phyloP scores from a whole-genome alignment of 1,139 yeast species.

The Suhomyces anneliseae region DNA sequence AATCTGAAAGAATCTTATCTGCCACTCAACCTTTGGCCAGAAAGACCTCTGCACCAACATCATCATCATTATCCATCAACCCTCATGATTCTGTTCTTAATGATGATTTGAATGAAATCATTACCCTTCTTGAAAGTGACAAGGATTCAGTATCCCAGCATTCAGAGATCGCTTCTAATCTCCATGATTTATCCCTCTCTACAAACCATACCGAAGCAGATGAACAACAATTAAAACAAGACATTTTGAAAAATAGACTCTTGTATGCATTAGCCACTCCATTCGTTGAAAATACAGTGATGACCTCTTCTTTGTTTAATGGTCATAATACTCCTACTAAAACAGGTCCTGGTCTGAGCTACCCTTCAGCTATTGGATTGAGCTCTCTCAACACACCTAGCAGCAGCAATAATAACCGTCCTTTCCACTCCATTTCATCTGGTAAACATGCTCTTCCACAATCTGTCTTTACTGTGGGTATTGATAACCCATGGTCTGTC shows the following conservation, averaged over 20 bases:
- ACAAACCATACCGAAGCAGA: constrained; percentile 21
- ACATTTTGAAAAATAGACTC: constrained; percentile 50
- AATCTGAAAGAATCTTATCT: constrained; percentile 6
- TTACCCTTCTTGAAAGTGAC: constrained; percentile 43
- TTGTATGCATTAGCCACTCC: constrained; percentile 75
- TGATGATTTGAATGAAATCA: constrained; percentile 47
- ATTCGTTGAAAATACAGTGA: constrained; percentile 56
- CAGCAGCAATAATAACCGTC: constrained; percentile 29
- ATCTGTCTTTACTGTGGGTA: constrained; percentile 80
- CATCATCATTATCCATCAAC: background rate
- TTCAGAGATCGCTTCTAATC: constrained; percentile 49
- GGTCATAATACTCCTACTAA: constrained; percentile 14
- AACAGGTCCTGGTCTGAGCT: constrained; percentile 5
- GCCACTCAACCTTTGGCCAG: background rate
- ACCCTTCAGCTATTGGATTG: constrained; percentile 32
- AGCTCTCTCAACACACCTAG: constrained; percentile 20
- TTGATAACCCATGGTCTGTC: constrained; percentile 75
- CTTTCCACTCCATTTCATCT: constrained; percentile 61
- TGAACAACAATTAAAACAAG: constrained; percentile 31
- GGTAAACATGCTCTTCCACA: constrained; percentile 71
- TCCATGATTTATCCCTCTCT: constrained; percentile 57
- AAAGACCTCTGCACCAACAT: constrained; percentile 2
- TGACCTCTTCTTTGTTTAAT: constrained; percentile 41
- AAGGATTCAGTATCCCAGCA: constrained; percentile 29
- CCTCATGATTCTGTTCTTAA: constrained; percentile 19